Conservation (phyloP, 2,329 filamentous ascomycete genomes). For the Colletotrichum acutatum region DNA sequence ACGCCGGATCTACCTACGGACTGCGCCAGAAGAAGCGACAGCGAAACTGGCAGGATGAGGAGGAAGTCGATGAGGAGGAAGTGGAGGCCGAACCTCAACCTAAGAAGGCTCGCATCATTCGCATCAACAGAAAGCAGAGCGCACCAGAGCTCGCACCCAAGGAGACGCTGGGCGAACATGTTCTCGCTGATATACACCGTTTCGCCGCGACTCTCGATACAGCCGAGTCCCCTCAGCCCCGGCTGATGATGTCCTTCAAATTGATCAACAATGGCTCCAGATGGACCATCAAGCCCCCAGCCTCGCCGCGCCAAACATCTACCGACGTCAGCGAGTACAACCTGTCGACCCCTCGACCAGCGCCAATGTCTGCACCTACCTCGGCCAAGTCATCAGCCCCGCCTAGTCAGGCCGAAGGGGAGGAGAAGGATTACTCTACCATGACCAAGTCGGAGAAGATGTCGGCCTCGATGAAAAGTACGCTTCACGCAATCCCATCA, state of each 20-base stretch:
- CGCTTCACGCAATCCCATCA: slow-evolving; percentile 39
- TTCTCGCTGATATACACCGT: slow-evolving; percentile 23
- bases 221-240: slow-evolving; percentile 4
- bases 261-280: slow-evolving; percentile 17
- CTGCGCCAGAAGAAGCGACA: slow-evolving; percentile 54
- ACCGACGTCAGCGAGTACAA: slow-evolving; percentile 26
- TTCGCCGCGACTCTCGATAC: slow-evolving; percentile 11
- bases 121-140: slow-evolving; percentile 33
- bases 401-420: slow-evolving; percentile 38
- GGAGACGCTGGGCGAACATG: slow-evolving; percentile 7
- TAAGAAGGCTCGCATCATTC: slow-evolving; percentile 41
- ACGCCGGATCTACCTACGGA: slow-evolving; percentile 34
- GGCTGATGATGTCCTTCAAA: slow-evolving; percentile 29
- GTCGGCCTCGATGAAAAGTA: slow-evolving; percentile 74
- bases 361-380: slow-evolving; percentile 28
- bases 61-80: slow-evolving; percentile 52
- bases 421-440: slow-evolving; percentile 67
- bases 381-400: slow-evolving; percentile 34
- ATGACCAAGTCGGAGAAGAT: slow-evolving; percentile 76
- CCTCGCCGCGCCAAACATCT: slow-evolving; percentile 29
- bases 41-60: slow-evolving; percentile 63
- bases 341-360: slow-evolving; percentile 23
- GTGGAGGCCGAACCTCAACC: slow-evolving; percentile 48
- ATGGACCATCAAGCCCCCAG: slow-evolving; percentile 21
- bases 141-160: slow-evolving; percentile 16